Conservation (phyloP, 2,329 filamentous ascomycete genomes). For the Claviceps cyperi region DNA sequence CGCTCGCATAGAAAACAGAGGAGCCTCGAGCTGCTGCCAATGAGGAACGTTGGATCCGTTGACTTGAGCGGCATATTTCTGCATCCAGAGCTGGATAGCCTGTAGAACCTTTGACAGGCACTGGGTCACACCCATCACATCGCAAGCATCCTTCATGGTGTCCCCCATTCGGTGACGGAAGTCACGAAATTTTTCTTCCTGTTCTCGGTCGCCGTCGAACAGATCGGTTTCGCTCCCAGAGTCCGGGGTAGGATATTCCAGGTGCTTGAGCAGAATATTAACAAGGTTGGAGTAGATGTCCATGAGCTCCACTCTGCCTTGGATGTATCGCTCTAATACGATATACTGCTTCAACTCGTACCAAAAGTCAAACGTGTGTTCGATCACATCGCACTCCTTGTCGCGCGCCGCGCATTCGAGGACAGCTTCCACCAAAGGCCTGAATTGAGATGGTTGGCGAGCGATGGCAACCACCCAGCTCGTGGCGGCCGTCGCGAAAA, state of each 20-base stretch:
- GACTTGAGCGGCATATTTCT: slow-evolving; percentile 63
- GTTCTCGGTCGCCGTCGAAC: slow-evolving; percentile 89
- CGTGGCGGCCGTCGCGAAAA: slow-evolving; percentile 87
- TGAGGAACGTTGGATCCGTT: slow-evolving; percentile 65
- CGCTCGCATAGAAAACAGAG: slow-evolving; percentile 85
- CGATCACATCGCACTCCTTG: slow-evolving; percentile 78
- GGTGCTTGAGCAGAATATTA: slow-evolving; percentile 80
- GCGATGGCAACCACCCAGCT: slow-evolving; percentile 90
- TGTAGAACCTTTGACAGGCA: slow-evolving; percentile 81
- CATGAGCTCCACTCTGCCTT: slow-evolving; percentile 60
- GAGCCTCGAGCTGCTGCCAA: slow-evolving; percentile 93
- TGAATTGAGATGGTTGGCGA: slow-evolving; percentile 67
- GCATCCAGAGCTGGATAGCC: slow-evolving; percentile 78
- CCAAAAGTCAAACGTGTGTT: slow-evolving; percentile 94
- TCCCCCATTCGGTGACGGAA: slow-evolving; percentile 97
- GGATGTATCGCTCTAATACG: slow-evolving; percentile 75
- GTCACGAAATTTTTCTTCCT: slow-evolving; percentile 92
- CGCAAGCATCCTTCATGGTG: slow-evolving; percentile 90
- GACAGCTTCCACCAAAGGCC: slow-evolving; percentile 72
- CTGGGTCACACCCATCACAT: slow-evolving; percentile 86
- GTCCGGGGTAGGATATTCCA: slow-evolving; percentile 73
- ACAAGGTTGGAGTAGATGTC: slow-evolving; percentile 82
- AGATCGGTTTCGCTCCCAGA: slow-evolving; percentile 62
- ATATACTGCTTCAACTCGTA: slow-evolving; percentile 96
- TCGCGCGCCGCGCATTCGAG: slow-evolving; percentile 85